Base-by-base conservation (phyloP, 495 filamentous ascomycete species). In the Pyrenula massariospora region DNA sequence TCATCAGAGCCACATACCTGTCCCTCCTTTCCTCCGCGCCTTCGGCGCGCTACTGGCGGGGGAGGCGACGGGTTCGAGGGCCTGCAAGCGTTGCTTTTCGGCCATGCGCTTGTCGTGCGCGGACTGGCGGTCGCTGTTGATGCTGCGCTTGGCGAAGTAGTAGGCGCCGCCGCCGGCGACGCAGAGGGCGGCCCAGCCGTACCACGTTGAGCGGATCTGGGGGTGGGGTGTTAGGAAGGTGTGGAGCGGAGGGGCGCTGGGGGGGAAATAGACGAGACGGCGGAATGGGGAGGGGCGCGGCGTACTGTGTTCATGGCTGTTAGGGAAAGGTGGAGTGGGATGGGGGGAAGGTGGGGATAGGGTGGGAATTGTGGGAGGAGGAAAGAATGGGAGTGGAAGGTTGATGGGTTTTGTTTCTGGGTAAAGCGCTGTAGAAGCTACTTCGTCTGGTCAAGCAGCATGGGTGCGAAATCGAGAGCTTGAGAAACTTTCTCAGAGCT, bases 141-240 rank as follows among this genome's bases (percentile, higher is more conserved):
- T 91, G 68, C 84, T 86, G 61, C 84, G 78, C 77, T 98, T 98
- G 55, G 93, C 94, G 69, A 95, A 96, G 74, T 89, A 89, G 79
- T 98, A 98, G 59, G 93, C 90, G 54, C 81, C 91, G 65, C 88
- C 93, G 65, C 91, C 93, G 56, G 87, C 86, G 63, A 88, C 70
- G 61, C 88, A 89, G 55, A 97, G 84, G 58, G 84, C 70, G 54
- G 87, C 91, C 92, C 88, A 95, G 61, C 92, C 92, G 63, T 85
- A 42, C 31, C 31, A 42, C 15, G 31, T 42, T 5, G 8, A 8
- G 31, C 31, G 31, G 31, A 42, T 42, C 31, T 42, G 31, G 5
- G 31, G 31, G 31, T 5, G 5, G 31, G 31, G 31, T 5, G 15
- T 5, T 5, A 5, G 31, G 31, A 15, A 15, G 31, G 31, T 42